A percentile compares a stretch with the other conserved stretches of the same genome.
phyloP scores from a whole-genome alignment of 345 rosid genomes.

The Salix arbutifolia region DNA sequence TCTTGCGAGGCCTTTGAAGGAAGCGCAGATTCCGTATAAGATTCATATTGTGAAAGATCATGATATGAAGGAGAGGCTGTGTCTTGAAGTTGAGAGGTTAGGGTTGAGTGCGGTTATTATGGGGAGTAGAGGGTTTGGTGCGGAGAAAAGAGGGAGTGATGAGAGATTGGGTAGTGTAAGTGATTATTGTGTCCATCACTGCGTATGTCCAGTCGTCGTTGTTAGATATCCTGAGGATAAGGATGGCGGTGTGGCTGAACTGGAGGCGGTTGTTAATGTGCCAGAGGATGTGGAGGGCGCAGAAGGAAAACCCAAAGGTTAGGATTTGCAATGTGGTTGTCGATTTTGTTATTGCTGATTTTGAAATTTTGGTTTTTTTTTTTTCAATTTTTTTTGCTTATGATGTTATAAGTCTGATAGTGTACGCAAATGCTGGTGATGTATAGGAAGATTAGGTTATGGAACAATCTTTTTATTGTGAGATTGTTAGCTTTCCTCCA shows the following conservation, averaged over 20 bases:
- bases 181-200: constrained; percentile 90
- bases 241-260: constrained; percentile 25
- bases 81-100: constrained; percentile 79
- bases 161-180: constrained; percentile 88
- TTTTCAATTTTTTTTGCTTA: not conserved
- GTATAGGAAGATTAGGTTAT: not conserved
- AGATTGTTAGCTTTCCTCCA: not conserved
- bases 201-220: constrained; percentile 83
- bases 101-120: constrained; percentile 72
- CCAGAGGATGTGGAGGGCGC: constrained; percentile 18
- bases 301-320: constrained; percentile 3
- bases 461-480: not conserved
- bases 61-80: constrained; percentile 93
- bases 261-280: constrained; percentile 24
- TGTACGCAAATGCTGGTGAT: not conserved
- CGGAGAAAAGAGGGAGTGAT: constrained; percentile 67
- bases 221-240: constrained; percentile 75
- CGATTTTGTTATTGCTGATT: not conserved
- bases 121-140: constrained; percentile 91
- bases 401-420: not conserved
- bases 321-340: not conserved
- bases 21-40: constrained; percentile 79
- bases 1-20: constrained; percentile 77
- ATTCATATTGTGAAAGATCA: constrained; percentile 91
- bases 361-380: not conserved